Percentiles rank a stretch among this genome's conserved stretches.
Conservation (phyloP, 805 yeast species). For the Metschnikowia lochheadii region DNA sequence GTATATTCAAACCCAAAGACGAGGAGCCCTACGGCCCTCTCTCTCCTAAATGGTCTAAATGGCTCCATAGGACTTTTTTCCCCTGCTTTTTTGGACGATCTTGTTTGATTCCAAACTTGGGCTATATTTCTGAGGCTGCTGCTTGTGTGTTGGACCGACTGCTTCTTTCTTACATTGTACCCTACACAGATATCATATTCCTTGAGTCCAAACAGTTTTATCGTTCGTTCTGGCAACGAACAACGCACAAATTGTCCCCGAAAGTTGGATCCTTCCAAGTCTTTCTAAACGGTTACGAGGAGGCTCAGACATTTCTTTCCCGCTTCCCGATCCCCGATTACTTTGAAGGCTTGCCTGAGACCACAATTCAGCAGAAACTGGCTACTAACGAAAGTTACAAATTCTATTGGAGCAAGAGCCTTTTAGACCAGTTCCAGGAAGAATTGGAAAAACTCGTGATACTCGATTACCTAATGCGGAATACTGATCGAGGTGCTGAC, state of each 20-base stretch:
- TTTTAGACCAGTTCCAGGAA: conserved; percentile 48
- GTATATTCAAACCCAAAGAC: conserved; percentile 73
- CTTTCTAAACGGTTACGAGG: conserved; percentile 53
- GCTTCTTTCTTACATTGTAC: conserved; percentile 57
- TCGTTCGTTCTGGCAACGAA: conserved; percentile 47
- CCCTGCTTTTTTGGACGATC: conserved; percentile 76
- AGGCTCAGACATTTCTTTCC: conserved; percentile 57
- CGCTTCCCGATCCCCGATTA: conserved; percentile 51
- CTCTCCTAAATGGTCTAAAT: conserved; percentile 76
- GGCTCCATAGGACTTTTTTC: conserved; percentile 70
- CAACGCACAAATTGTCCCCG: conserved; percentile 10
- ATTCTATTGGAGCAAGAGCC: conserved; percentile 53
- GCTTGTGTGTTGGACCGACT: conserved; percentile 64
- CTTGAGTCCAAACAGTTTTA: conserved; percentile 49
- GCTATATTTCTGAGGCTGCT: conserved; percentile 69
- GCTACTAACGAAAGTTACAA: neutral
- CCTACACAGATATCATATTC: conserved; percentile 56
- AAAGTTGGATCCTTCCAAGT: conserved; percentile 69
- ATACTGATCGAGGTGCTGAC: conserved; percentile 71
- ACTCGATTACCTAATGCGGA: conserved; percentile 66
- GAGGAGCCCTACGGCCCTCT: conserved; percentile 79
- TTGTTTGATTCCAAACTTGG: conserved; percentile 68
- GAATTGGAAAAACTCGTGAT: conserved; percentile 68
- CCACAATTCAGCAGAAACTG: neutral
- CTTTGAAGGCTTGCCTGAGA: conserved; percentile 12